These are phyloP conservation scores for Apiospora hydei DNA, from an alignment of 2,329 filamentous ascomycete genomes.

Conservation along the genomic window DNA sequence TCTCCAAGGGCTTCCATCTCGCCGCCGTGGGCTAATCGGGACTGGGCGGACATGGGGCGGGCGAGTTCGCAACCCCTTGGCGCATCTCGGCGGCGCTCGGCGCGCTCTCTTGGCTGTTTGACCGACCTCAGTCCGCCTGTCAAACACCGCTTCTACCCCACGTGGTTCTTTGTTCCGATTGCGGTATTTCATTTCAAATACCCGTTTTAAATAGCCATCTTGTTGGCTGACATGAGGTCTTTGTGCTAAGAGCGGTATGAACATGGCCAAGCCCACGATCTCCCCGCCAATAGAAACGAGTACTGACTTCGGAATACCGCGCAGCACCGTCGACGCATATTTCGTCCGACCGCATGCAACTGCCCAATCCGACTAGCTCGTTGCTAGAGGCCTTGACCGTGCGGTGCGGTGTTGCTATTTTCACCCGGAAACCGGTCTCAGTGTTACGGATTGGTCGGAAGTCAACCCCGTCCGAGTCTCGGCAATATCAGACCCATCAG, in stretches of 20 bases:
- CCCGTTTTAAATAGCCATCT: not conserved
- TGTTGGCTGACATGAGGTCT: not conserved
- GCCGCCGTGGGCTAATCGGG: not conserved
- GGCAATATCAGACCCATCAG: not conserved
- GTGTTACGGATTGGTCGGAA: not conserved
- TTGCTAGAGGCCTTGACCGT: not conserved
- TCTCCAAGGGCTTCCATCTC: not conserved
- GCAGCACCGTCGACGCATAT: not conserved
- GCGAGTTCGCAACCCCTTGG: not conserved
- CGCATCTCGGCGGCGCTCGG: slow-evolving; percentile 7
- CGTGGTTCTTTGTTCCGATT: not conserved
- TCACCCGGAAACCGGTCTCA: not conserved
- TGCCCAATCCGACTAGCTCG: not conserved
- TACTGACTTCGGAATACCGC: not conserved
- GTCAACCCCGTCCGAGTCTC: not conserved
- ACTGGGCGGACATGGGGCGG: not conserved
- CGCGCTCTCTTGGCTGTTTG: not conserved
- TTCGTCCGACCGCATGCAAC: not conserved
- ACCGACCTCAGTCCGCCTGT: not conserved
- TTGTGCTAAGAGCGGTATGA: not conserved
- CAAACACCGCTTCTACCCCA: not conserved
- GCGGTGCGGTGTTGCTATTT: not conserved
- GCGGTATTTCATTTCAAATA: not conserved
- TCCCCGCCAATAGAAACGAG: not conserved
- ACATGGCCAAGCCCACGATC: not conserved